Conservation (phyloP, 352 stramenopile genomes). For the Globisporangium mamillatum region DNA sequence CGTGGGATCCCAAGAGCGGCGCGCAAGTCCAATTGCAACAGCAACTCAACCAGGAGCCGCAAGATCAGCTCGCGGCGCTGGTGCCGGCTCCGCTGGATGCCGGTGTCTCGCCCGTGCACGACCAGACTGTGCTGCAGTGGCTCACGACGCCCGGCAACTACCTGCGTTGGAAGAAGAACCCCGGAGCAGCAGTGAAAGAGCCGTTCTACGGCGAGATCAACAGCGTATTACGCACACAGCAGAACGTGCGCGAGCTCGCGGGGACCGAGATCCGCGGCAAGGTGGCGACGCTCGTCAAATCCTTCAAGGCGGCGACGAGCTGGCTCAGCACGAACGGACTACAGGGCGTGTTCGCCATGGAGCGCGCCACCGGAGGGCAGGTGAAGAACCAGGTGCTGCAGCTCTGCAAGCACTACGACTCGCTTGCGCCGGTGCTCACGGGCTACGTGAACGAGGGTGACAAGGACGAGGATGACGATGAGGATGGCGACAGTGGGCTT, state of each 20-base stretch:
- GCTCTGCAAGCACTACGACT: constrained; percentile 42
- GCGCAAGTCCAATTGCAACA: constrained; percentile 8
- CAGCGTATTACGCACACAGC: constrained; percentile 25
- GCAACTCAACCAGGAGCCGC: neutral
- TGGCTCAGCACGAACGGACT: constrained; percentile 31
- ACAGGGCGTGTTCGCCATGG: constrained; percentile 27
- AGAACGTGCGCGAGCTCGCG: constrained; percentile 21
- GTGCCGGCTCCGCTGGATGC: constrained; percentile 11
- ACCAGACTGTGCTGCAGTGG: constrained; percentile 36
- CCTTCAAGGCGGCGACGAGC: constrained; percentile 32
- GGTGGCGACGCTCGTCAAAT: constrained; percentile 29
- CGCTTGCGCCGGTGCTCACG: constrained; percentile 27
- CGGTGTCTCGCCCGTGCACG: constrained; percentile 18
- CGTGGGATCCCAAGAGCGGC: neutral
- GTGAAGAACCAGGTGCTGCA: constrained; percentile 35
- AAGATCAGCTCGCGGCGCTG: constrained; percentile 11
- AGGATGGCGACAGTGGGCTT: neutral
- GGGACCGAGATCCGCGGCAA: constrained; percentile 28
- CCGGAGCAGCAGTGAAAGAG: constrained; percentile 24
- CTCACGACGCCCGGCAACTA: constrained; percentile 36
- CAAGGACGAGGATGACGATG: constrained; percentile 8
- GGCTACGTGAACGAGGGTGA: constrained; percentile 27
- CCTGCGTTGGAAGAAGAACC: constrained; percentile 28
- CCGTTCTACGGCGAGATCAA: constrained; percentile 40
- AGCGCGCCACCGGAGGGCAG: constrained; percentile 18